phyloP scores from a whole-genome alignment of 1,284 basidiomycete species.

The Gomphus sp. region DNA sequence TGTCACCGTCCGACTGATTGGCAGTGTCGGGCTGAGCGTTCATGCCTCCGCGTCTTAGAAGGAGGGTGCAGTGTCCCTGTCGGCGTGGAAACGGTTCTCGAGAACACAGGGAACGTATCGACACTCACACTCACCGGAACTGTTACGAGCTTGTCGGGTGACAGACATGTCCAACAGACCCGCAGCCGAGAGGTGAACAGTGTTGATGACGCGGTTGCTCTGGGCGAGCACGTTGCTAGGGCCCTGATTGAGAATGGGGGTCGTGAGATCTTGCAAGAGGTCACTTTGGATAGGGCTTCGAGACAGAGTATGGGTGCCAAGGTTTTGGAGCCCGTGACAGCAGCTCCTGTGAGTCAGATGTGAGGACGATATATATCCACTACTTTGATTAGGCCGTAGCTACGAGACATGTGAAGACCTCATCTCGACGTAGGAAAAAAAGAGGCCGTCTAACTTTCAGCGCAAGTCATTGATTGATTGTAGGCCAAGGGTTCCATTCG shows the following conservation, averaged over 20 bases:
- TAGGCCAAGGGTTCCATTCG: background rate
- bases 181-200: constrained; percentile 45
- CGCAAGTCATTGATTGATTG: background rate
- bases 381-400: background rate
- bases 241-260: constrained; percentile 63
- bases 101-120: constrained; percentile 24
- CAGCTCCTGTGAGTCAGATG: background rate
- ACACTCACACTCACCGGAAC: constrained; percentile 63
- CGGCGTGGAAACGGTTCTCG: constrained; percentile 62
- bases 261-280: constrained; percentile 68
- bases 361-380: background rate
- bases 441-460: background rate
- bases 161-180: constrained; percentile 59
- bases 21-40: constrained; percentile 77
- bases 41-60: constrained; percentile 80
- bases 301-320: constrained; percentile 6
- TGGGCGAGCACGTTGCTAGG: constrained; percentile 61
- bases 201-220: constrained; percentile 52
- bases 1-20: constrained; percentile 73
- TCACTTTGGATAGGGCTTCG: constrained; percentile 51
- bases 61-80: constrained; percentile 98
- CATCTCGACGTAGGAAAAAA: background rate
- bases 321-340: background rate
- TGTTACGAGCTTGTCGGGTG: constrained; percentile 73
- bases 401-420: background rate